Conservation (phyloP, 306 rosid genomes). For the Medicago lupulina region DNA sequence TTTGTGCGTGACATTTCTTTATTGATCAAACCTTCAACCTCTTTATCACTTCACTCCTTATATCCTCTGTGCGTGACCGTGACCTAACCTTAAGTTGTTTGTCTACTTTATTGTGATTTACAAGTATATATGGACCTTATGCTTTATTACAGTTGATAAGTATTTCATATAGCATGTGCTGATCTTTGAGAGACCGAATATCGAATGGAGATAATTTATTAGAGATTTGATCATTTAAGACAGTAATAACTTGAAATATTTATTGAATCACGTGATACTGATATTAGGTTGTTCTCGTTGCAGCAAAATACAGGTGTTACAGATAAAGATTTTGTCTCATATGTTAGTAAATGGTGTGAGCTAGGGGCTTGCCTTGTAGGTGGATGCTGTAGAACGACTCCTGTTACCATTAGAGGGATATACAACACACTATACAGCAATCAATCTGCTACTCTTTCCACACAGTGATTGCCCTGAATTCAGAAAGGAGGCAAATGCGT, state of each 20-base stretch:
- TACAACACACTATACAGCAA: constrained; percentile 45
- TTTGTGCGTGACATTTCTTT: background rate
- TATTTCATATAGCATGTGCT: background rate
- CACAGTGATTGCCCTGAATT: constrained; percentile 35
- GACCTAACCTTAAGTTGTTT: background rate
- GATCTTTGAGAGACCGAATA: background rate
- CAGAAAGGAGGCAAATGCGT: constrained; percentile 27
- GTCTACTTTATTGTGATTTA: constrained; percentile 19
- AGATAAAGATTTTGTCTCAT: constrained; percentile 57
- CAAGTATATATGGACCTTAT: constrained; percentile 11
- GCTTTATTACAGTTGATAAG: constrained; percentile 1
- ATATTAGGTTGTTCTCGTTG: constrained; percentile 39
- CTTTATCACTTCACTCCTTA: background rate
- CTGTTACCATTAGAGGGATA: constrained; percentile 60
- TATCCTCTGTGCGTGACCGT: background rate
- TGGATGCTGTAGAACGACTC: constrained; percentile 70
- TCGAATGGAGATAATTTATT: background rate
- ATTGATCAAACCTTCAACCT: background rate
- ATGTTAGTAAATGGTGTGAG: constrained; percentile 60
- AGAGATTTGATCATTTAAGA: background rate
- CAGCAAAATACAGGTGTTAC: constrained; percentile 67
- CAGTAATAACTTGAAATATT: background rate
- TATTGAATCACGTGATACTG: constrained; percentile 24
- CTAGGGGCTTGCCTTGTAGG: constrained; percentile 66
- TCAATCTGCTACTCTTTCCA: constrained; percentile 35